These are phyloP conservation scores for Rosa chinensis DNA, from an alignment of 306 rosid species.

Conservation along the genomic window DNA sequence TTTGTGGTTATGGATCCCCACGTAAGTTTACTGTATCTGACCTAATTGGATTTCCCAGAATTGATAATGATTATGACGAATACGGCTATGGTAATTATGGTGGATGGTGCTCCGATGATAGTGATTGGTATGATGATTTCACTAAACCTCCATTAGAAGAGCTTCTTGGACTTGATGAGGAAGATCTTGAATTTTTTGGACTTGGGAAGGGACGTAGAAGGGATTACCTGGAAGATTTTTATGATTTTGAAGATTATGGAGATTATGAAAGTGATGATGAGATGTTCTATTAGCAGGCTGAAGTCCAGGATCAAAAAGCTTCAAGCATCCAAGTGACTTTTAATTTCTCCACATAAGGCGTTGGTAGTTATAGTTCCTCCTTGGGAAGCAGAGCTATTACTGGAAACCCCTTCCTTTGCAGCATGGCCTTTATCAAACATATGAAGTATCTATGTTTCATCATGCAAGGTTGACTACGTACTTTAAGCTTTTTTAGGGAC, in stretches of 20 bases:
- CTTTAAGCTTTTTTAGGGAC: not conserved
- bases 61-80: not conserved
- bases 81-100: not conserved
- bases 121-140: conserved; percentile 1
- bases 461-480: not conserved
- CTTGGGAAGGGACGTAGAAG: not conserved
- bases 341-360: not conserved
- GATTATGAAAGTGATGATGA: not conserved
- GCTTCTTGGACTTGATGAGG: not conserved
- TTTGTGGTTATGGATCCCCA: not conserved
- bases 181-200: not conserved
- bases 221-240: not conserved
- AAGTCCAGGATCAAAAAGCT: not conserved
- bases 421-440: not conserved
- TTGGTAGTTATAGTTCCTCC: not conserved
- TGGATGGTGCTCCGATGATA: not conserved
- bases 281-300: not conserved
- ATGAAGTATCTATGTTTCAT: not conserved
- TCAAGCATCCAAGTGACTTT: not conserved
- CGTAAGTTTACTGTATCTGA: not conserved
- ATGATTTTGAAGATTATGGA: not conserved
- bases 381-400: not conserved
- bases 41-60: not conserved
- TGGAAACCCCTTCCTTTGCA: not conserved
- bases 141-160: not conserved